A percentile compares a stretch with the other conserved stretches of the same genome.
phyloP scores from a whole-genome alignment of 495 filamentous ascomycete species.

The Hypoxylon perforatum region DNA sequence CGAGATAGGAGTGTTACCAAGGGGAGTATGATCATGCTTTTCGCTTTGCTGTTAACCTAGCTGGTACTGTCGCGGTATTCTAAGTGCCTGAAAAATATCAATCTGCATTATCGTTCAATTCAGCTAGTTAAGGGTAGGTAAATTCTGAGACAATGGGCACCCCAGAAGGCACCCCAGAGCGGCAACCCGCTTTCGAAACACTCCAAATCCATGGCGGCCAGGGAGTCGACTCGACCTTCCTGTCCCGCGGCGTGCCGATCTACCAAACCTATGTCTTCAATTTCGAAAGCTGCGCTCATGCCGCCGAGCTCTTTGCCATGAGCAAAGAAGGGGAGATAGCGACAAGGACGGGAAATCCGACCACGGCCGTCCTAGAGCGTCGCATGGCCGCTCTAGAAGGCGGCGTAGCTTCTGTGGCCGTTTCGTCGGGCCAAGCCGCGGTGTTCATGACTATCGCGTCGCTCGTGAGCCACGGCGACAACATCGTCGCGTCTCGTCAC shows the following conservation, averaged over 20 bases:
- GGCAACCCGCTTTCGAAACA: no score
- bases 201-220: conserved; percentile 12
- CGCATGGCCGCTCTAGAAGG: neutral
- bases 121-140: no score
- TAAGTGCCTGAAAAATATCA: no score
- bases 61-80: no score
- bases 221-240: neutral
- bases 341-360: no score
- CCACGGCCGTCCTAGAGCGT: neutral
- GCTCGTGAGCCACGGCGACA: neutral
- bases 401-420: neutral
- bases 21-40: no score
- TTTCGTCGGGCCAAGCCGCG: neutral
- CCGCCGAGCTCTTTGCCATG: neutral
- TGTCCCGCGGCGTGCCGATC: neutral
- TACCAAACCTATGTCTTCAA: conserved; percentile 1
- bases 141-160: no score
- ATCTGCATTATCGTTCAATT: no score
- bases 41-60: no score
- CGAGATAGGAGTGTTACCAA: no score
- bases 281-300: no score
- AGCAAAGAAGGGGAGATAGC: neutral
- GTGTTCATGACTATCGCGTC: neutral
- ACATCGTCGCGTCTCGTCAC: neutral
- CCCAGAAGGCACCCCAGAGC: no score